Base-by-base conservation (phyloP, 1,139 yeast genomes). In the Candida sp. region DNA sequence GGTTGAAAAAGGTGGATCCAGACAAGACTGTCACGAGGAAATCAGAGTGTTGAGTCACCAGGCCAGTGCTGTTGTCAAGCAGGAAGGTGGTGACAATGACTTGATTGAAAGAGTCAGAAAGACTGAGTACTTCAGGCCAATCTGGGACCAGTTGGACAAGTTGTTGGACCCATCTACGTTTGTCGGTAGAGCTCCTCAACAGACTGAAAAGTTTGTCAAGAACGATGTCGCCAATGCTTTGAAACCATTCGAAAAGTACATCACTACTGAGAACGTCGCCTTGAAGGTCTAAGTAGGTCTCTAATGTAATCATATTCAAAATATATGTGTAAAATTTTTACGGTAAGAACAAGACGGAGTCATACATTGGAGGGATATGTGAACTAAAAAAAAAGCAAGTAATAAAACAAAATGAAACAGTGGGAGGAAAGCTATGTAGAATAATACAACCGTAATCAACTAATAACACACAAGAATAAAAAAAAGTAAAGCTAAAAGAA, bases 131-230 rank as follows among this genome's bases (percentile, higher is more conserved):
- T 94, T 94, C 77, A 78, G 85, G 68, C 99, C 99, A 54, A 88
- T 94, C 62, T 90, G 96, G 90, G 74, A 67, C 55, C 91, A 94
- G 49, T 81, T 94, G 67, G 97, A 90, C 59, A 59, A 72, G 25
- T 81, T 94, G 63, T 82, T 94, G 65, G 93, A 94, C 63, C 98
- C 99, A 56, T 77, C 88, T 27, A 94, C 99, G 34, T 94, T 94
- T 69, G 96, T 93, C 47, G 99, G 99, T 62, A 90, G 99, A 73
- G 99, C 99, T 54, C 98, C 99, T 45, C 89, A 93, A 74, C 99
- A 94, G 77, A 91, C 97, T 52, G 97, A 90, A 69, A 93, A 93
- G 75, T 94, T 94, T 67, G 87, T 94, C 61, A 83, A 84, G 55
- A 83, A 83, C 53, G 96, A 93, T 57, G 98, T 96, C 53, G 88